A percentile compares a stretch with the other conserved stretches of the same genome.
Conservation (phyloP, 495 filamentous ascomycete genomes). For the Oidiodendron maius region DNA sequence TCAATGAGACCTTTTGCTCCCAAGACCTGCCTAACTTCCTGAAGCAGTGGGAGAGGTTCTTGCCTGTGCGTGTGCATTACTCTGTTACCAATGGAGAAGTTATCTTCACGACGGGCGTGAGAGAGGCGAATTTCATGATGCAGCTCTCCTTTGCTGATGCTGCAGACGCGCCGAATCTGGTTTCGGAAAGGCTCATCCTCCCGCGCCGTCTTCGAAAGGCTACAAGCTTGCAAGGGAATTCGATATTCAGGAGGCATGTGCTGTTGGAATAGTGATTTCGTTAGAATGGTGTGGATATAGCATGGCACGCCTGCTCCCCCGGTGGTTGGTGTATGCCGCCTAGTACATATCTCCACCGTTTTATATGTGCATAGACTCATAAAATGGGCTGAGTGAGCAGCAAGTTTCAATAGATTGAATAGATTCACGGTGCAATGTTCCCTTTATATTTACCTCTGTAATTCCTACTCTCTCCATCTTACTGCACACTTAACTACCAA, state of each 20-base stretch:
- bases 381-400: too few relatives aligned
- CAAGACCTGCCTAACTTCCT: conserved; percentile 23
- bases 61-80: conserved; percentile 21
- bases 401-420: too few relatives aligned
- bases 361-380: too few relatives aligned
- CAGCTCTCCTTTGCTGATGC: not conserved
- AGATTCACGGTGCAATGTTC: too few relatives aligned
- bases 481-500: too few relatives aligned
- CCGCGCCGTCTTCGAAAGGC: not conserved
- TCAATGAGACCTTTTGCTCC: conserved; percentile 9
- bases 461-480: too few relatives aligned
- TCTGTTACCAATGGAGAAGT: conserved; percentile 20
- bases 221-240: not conserved
- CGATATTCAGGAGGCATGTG: not conserved
- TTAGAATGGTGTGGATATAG: not conserved
- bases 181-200: not conserved
- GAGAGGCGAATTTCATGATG: not conserved
- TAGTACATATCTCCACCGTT: too few relatives aligned
- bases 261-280: not conserved
- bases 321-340: too few relatives aligned
- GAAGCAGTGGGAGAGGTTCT: conserved; percentile 23
- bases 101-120: conserved; percentile 4
- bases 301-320: too few relatives aligned
- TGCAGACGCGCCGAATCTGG: not conserved
- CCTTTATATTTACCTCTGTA: too few relatives aligned